Conservation (phyloP, 2,329 filamentous ascomycete genomes). For the Colletotrichum lentis region DNA sequence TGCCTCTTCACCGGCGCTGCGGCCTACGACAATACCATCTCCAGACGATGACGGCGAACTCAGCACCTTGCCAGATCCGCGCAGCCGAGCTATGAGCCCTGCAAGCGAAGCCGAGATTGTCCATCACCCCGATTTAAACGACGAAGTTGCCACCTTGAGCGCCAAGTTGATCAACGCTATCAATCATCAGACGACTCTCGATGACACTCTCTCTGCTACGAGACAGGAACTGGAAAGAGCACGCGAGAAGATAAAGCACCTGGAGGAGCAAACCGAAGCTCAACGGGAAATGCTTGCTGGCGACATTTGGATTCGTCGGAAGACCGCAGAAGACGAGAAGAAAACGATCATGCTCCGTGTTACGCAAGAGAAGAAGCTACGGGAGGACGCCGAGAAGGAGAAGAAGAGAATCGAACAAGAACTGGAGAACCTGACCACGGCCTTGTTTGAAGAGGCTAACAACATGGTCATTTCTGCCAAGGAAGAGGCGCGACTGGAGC, state of each 20-base stretch:
- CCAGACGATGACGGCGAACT: conserved; percentile 66
- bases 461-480: conserved; percentile 95
- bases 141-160: conserved; percentile 88
- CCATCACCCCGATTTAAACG: conserved; percentile 65
- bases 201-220: conserved; percentile 84
- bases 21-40: conserved; percentile 50
- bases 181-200: conserved; percentile 91
- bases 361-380: conserved; percentile 70
- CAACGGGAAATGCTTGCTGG: conserved; percentile 76
- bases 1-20: conserved; percentile 46
- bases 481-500: conserved; percentile 85
- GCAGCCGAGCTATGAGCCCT: conserved; percentile 61
- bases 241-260: conserved; percentile 68
- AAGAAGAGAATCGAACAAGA: conserved; percentile 93
- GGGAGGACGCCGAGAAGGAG: conserved; percentile 74
- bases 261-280: conserved; percentile 72
- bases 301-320: conserved; percentile 78
- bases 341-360: conserved; percentile 64
- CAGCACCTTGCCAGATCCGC: conserved; percentile 74
- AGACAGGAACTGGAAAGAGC: conserved; percentile 83
- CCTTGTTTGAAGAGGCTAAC: conserved; percentile 98
- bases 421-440: conserved; percentile 86
- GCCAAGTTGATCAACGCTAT: conserved; percentile 97
- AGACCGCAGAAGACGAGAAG: conserved; percentile 78
- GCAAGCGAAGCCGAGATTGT: conserved; percentile 47